Evolutionary conservation across 192 early-diverging fungal species (phyloP).

Genomic region (Linderina pennispora): DNA sequence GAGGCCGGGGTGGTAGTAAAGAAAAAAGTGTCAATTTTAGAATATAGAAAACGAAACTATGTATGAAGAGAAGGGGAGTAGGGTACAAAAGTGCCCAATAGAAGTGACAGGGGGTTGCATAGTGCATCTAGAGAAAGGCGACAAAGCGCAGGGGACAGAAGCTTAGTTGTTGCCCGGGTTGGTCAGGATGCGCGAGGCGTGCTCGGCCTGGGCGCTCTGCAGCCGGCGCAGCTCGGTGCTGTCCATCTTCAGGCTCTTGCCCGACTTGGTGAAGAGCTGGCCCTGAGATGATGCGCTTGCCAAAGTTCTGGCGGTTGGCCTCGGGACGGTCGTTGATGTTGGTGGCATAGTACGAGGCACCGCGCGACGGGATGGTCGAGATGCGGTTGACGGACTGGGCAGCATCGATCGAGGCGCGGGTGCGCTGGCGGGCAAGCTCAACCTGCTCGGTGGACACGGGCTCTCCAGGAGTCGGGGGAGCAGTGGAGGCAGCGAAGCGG

Average conservation of each 20-base stretch:
- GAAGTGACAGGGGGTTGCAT: too few relatives aligned
- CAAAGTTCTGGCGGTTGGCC: constrained; percentile 52
- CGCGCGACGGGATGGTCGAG: constrained; percentile 53
- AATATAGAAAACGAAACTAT: too few relatives aligned
- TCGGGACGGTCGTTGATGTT: constrained; percentile 48
- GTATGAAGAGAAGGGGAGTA: too few relatives aligned
- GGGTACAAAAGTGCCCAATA: too few relatives aligned
- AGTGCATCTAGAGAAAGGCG: too few relatives aligned
- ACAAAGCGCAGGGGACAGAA: background rate
- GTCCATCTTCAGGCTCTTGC: constrained; percentile 57
- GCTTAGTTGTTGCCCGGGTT: constrained; percentile 8
- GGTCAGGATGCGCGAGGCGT: constrained; percentile 47
- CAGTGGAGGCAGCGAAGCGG: constrained; percentile 37
- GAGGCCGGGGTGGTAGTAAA: too few relatives aligned
- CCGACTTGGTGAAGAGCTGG: constrained; percentile 42
- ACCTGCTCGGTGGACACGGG: constrained; percentile 30
- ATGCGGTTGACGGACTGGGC: constrained; percentile 53
- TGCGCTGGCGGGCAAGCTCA: constrained; percentile 50
- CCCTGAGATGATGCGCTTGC: constrained; percentile 33
- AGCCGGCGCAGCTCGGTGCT: constrained; percentile 64
- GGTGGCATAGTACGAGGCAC: constrained; percentile 57
- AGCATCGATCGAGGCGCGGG: constrained; percentile 48
- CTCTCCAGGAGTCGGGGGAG: constrained; percentile 26
- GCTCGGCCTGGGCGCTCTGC: constrained; percentile 64
- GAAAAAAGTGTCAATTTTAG: too few relatives aligned